A percentile compares a stretch with the other conserved stretches of the same genome.
Evolutionary conservation across 495 filamentous ascomycete species (phyloP).

Genomic region (Thermochaetoides thermophila): DNA sequence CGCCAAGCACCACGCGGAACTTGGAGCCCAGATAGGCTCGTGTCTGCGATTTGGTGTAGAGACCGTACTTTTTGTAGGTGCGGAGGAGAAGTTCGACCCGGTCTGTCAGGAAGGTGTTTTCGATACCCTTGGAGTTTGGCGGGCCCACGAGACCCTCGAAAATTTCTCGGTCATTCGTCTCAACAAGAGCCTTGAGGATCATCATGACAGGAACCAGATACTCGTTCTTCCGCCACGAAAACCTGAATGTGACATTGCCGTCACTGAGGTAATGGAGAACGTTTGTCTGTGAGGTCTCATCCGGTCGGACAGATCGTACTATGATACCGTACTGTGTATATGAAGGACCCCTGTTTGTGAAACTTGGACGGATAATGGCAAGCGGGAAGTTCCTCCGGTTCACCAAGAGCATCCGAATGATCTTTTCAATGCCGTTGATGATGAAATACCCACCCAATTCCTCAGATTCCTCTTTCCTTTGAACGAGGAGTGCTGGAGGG

Average conservation of each 20-base stretch:
- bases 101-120: constrained; percentile 88
- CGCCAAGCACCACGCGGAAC: constrained; percentile 71
- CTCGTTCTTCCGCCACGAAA: constrained; percentile 96
- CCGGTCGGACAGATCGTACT: constrained; percentile 78
- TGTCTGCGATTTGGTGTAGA: constrained; percentile 65
- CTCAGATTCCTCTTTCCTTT: constrained; percentile 81
- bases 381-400: constrained; percentile 84
- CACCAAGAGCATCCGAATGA: constrained; percentile 83
- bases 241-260: constrained; percentile 90
- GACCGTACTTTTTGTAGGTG: constrained; percentile 78
- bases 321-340: constrained; percentile 86
- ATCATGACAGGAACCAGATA: constrained; percentile 89
- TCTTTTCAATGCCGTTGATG: constrained; percentile 90
- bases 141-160: constrained; percentile 76
- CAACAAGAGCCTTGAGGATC: constrained; percentile 85
- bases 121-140: constrained; percentile 53
- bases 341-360: constrained; percentile 63
- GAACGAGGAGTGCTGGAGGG: constrained; percentile 64
- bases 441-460: constrained; percentile 90
- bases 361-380: constrained; percentile 81
- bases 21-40: constrained; percentile 73
- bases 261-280: constrained; percentile 90
- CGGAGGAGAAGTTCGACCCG: constrained; percentile 82
- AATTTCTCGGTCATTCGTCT: constrained; percentile 93
- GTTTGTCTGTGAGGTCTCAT: constrained; percentile 95